Evolutionary conservation across 192 early-diverging fungal species (phyloP).

Genomic region (Coemansia sp.): DNA sequence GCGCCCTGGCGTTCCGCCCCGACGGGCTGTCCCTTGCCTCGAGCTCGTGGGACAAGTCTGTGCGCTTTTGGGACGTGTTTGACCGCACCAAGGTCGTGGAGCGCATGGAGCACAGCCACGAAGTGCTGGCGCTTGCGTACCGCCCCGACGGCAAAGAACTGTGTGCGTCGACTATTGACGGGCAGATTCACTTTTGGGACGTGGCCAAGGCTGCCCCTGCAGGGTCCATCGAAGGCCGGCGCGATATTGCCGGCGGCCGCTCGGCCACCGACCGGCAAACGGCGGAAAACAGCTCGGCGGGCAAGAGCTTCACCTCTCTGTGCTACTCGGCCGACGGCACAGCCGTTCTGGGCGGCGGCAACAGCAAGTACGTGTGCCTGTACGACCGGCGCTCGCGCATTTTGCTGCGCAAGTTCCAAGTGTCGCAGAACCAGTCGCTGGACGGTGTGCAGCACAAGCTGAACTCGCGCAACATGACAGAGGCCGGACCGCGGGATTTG

Average conservation of each 20-base stretch:
- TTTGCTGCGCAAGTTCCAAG: slow-evolving; percentile 86
- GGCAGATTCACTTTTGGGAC: slow-evolving; percentile 93
- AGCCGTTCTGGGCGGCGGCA: slow-evolving; percentile 90
- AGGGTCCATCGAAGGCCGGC: slow-evolving; percentile 82
- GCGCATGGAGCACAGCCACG: slow-evolving; percentile 71
- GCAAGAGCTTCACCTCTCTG: slow-evolving; percentile 87
- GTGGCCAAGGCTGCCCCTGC: slow-evolving; percentile 68
- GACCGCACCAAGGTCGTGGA: slow-evolving; percentile 77
- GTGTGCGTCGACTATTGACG: slow-evolving; percentile 84
- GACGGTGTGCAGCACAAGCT: slow-evolving; percentile 90
- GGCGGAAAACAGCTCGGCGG: slow-evolving; percentile 76
- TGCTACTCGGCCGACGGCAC: slow-evolving; percentile 94
- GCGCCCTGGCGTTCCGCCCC: slow-evolving; percentile 80
- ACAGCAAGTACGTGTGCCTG: slow-evolving; percentile 93
- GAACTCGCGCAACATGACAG: slow-evolving; percentile 90
- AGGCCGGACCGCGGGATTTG: slow-evolving; percentile 81
- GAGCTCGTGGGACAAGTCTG: slow-evolving; percentile 89
- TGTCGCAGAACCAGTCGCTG: slow-evolving; percentile 88
- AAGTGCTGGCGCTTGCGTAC: slow-evolving; percentile 84
- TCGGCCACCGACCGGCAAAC: slow-evolving; percentile 73
- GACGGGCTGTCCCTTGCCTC: slow-evolving; percentile 77
- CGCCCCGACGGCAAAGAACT: slow-evolving; percentile 90
- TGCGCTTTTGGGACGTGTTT: slow-evolving; percentile 93
- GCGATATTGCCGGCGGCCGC: slow-evolving; percentile 88
- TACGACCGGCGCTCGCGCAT: slow-evolving; percentile 76